Evolutionary conservation across 306 rosid genomes (phyloP).

Genomic region (Chamaecrista fasciculata): DNA sequence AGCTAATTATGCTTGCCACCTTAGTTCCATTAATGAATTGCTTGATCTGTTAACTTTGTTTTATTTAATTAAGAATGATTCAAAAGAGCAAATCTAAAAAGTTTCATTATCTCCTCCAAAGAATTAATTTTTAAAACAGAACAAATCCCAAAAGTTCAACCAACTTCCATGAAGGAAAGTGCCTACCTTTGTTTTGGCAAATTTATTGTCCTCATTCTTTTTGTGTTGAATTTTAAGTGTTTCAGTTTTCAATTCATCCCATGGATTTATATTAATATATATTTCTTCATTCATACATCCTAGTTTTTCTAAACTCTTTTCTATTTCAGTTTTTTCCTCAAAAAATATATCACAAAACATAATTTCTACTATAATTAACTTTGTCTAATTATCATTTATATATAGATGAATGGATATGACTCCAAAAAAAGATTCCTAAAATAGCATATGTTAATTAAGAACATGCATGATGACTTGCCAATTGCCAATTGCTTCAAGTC

Average conservation of each 20-base stretch:
- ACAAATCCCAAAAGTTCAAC: not conserved
- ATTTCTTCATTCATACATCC: not conserved
- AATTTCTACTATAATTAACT: no score
- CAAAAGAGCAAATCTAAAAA: not conserved
- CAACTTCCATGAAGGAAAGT: not conserved
- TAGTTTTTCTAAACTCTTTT: not conserved
- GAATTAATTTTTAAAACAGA: not conserved
- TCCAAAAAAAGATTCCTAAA: no score
- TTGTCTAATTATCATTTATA: no score
- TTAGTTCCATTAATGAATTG: conserved; percentile 17
- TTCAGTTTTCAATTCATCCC: not conserved
- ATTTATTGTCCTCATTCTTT: not conserved
- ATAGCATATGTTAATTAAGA: no score
- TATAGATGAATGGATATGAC: no score
- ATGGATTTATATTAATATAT: not conserved
- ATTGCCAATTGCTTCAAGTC: not conserved
- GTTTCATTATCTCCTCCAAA: not conserved
- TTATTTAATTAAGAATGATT: not conserved
- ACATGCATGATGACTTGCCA: not conserved
- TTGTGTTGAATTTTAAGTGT: not conserved
- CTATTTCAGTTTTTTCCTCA: no score
- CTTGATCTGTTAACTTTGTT: not conserved
- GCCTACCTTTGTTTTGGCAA: not conserved
- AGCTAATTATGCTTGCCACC: conserved; percentile 22
- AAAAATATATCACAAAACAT: no score